phyloP scores from a whole-genome alignment of 495 filamentous ascomycete genomes.

The Astrocystis sublimbata region DNA sequence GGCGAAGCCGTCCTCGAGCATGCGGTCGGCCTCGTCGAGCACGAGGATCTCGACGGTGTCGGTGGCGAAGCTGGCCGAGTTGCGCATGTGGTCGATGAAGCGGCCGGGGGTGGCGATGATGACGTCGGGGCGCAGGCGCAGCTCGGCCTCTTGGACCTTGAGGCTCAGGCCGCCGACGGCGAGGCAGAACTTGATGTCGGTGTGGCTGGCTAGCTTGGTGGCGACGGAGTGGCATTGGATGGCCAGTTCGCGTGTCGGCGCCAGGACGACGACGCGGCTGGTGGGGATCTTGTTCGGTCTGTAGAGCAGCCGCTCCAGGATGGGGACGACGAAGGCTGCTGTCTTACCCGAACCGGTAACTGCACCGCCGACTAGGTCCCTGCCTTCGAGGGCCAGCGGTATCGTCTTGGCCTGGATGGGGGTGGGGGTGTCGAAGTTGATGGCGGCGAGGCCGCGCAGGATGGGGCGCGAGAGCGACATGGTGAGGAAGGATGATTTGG shows the following conservation, averaged over 20 bases:
- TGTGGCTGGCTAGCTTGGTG: slow-evolving; percentile 85
- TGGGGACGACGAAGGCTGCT: slow-evolving; percentile 92
- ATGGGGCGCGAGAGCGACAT: slow-evolving; percentile 95
- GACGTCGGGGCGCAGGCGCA: slow-evolving; percentile 87
- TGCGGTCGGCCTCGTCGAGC: slow-evolving; percentile 96
- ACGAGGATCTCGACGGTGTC: slow-evolving; percentile 95
- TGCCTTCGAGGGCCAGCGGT: slow-evolving; percentile 87
- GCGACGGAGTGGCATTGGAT: slow-evolving; percentile 96
- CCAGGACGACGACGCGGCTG: slow-evolving; percentile 87
- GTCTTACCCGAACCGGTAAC: slow-evolving; percentile 99
- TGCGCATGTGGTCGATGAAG: slow-evolving; percentile 99
- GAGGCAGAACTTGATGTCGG: slow-evolving; percentile 93
- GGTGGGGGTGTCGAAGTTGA: slow-evolving; percentile 88
- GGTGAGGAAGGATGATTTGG: slow-evolving; percentile 68
- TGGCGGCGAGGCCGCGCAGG: slow-evolving; percentile 78
- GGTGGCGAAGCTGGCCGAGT: slow-evolving; percentile 86
- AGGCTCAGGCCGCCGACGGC: slow-evolving; percentile 91
- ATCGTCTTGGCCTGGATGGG: slow-evolving; percentile 95
- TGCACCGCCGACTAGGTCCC: slow-evolving; percentile 94
- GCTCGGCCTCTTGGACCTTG: slow-evolving; percentile 86
- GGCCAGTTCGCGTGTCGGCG: slow-evolving; percentile 94
- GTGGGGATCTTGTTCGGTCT: slow-evolving; percentile 92
- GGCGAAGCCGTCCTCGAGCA: slow-evolving; percentile 97
- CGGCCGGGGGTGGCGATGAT: slow-evolving; percentile 97
- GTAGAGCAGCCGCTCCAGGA: slow-evolving; percentile 92